These are phyloP conservation scores for Coccomyxa subellipsoidea DNA, from an alignment of 163 green algal species.

Conservation along the genomic window DNA sequence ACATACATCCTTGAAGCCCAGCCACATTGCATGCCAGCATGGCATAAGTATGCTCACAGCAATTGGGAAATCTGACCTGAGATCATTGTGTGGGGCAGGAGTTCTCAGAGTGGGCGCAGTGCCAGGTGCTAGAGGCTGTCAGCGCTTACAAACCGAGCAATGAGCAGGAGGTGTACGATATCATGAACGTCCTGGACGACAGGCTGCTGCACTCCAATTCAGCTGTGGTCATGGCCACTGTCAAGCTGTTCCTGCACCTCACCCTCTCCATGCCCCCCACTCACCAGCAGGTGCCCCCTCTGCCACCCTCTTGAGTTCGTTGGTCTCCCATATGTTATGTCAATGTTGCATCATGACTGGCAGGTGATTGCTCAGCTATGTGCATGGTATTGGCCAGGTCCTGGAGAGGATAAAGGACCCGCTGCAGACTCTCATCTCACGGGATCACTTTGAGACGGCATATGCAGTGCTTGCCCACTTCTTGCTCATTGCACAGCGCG, in stretches of 20 bases:
- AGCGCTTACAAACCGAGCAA: slow-evolving; percentile 60
- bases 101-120: slow-evolving; percentile 94
- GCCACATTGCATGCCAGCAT: too few species aligned
- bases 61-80: too few species aligned
- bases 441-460: slow-evolving; percentile 67
- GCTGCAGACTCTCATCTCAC: slow-evolving; percentile 78
- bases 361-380: too few species aligned
- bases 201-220: slow-evolving; percentile 82
- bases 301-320: too few species aligned
- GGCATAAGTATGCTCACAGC: too few species aligned
- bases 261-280: slow-evolving; percentile 84
- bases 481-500: slow-evolving; percentile 75
- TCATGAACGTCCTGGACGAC: slow-evolving; percentile 96
- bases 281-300: slow-evolving; percentile 75
- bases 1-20: too few species aligned
- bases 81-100: slow-evolving; percentile 60
- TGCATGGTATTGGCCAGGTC: slow-evolving; percentile 53
- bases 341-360: too few species aligned
- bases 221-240: slow-evolving; percentile 85
- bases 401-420: slow-evolving; percentile 88
- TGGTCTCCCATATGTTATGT: too few species aligned
- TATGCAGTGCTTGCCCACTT: slow-evolving; percentile 88
- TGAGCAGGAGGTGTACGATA: slow-evolving; percentile 85
- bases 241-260: slow-evolving; percentile 89
- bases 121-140: slow-evolving; percentile 81